Percentiles rank a stretch among this genome's conserved stretches.
phyloP scores from a whole-genome alignment of 2,329 filamentous ascomycete genomes.

The Sporothrix humicola region DNA sequence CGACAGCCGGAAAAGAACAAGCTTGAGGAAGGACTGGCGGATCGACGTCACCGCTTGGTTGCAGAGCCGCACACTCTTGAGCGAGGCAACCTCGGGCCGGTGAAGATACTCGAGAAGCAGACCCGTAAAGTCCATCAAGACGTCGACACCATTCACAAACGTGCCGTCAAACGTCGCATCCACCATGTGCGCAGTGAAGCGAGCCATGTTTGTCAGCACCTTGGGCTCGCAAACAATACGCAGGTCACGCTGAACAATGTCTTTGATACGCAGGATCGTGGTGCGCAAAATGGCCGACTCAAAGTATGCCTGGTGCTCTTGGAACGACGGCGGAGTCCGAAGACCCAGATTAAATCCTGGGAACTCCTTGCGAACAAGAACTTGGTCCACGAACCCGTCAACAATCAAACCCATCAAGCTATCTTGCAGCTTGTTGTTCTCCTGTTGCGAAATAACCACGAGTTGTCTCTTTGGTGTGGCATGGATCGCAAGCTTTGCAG shows the following conservation, averaged over 20 bases:
- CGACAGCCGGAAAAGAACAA: conserved; percentile 80
- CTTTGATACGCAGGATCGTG: conserved; percentile 73
- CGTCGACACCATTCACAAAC: conserved; percentile 88
- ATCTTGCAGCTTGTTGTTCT: conserved; percentile 75
- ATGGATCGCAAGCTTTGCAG: conserved; percentile 67
- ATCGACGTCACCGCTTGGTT: conserved; percentile 80
- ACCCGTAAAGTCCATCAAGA: conserved; percentile 84
- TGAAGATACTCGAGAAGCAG: conserved; percentile 87
- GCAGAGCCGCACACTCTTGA: conserved; percentile 92
- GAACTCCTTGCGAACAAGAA: conserved; percentile 88
- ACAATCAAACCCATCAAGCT: conserved; percentile 78
- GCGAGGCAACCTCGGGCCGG: conserved; percentile 75
- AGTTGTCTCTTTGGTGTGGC: conserved; percentile 64
- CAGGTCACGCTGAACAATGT: conserved; percentile 72
- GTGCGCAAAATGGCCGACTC: conserved; percentile 85
- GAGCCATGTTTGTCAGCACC: conserved; percentile 82
- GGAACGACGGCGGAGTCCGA: conserved; percentile 88
- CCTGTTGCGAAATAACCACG: conserved; percentile 49
- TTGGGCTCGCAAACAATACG: conserved; percentile 78
- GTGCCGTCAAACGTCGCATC: conserved; percentile 95
- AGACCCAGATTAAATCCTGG: conserved; percentile 82
- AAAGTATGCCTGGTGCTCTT: conserved; percentile 94
- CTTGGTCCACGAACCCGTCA: conserved; percentile 81
- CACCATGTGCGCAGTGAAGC: conserved; percentile 78
- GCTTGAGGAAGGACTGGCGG: conserved; percentile 75